Evolutionary conservation across 345 rosid species (phyloP), one percentile per base, ranked within the genome.

Genomic region (Populus euphratica): DNA sequence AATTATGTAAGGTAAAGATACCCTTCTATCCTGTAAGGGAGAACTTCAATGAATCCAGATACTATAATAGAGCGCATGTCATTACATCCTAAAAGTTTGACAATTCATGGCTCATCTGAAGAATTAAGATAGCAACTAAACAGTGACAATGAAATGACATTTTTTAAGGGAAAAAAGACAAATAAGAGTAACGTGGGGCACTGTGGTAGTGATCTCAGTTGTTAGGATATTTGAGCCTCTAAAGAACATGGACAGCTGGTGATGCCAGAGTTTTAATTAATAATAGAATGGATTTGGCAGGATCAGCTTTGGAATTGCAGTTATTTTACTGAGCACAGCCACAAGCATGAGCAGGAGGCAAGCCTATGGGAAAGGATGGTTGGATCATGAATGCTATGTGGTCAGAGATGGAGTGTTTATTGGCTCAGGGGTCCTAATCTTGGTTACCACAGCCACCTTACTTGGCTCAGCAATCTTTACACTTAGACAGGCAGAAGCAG

Each of bases 331-430:
- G 41, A 73, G 92, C 23, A 82, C 82, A 11, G 90, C 92, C 67
- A 87, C 89, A 21, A 94, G 92, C 73, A 92, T 94, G 94, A 91
- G 90, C 89, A 81, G 81, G 72, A 71, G n/a, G 69, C 98, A 94
- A 71, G 33, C 70, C 2, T 94, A 89, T 50, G 91, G 96, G 9
- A 77, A 79, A 74, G 98, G 96, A 29, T 92, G 98, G 98, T 65
- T 92, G 13, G 86, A 90, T 10, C 84, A 83, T 20, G 89, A 91
- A 27, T 94, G 98, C 81, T 94, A 91, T 76, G 41, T 87, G 2
- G 95, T 91, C 61, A 92, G 79, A 70, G 85, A 83, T 23, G 94
- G 96, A 4, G 84, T 92, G 52, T 94, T 75, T 64, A 38, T 84
- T 47, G 87, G 85, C 23, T 88, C 97, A 0, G 93, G 91, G 2